Evolutionary conservation across 345 rosid species (phyloP).

Genomic region (Adansonia digitata): DNA sequence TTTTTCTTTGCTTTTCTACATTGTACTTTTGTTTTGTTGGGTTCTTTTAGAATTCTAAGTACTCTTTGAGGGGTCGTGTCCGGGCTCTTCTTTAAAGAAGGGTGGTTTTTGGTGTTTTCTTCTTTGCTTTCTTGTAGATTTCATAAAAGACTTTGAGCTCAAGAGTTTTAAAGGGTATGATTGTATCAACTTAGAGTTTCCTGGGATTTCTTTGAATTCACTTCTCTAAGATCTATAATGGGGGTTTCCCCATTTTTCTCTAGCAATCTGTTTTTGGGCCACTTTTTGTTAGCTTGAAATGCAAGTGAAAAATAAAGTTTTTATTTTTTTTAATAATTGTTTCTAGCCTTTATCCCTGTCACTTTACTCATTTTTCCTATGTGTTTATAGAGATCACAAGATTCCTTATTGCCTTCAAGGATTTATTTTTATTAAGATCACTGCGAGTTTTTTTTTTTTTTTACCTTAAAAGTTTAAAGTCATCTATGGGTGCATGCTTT

Average conservation of each 20-base stretch:
- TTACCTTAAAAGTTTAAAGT: constrained; percentile 31
- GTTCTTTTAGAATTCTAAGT: constrained; percentile 19
- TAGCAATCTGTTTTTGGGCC: constrained; percentile 14
- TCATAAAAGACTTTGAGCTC: constrained; percentile 29
- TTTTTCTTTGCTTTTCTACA: constrained; percentile 25
- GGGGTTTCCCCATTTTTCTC: constrained; percentile 45
- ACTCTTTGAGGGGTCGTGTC: constrained; percentile 19
- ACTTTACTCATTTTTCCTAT: constrained; percentile 24
- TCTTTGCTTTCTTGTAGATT: constrained; percentile 17
- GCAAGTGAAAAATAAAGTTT: constrained; percentile 63
- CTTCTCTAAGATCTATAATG: constrained; percentile 51
- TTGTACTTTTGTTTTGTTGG: constrained; percentile 23
- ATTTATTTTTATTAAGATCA: constrained; percentile 27
- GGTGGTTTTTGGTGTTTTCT: constrained; percentile 10
- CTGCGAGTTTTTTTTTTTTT: neutral
- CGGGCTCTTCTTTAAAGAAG: constrained; percentile 27
- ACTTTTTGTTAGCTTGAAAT: constrained; percentile 54
- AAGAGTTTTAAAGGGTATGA: constrained; percentile 31
- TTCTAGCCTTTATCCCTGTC: constrained; percentile 30
- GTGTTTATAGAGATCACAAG: constrained; percentile 20
- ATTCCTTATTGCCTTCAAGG: constrained; percentile 25
- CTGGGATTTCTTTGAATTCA: constrained; percentile 33
- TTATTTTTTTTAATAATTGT: constrained; percentile 22
- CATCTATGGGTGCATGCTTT: constrained; percentile 26
- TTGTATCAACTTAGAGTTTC: constrained; percentile 30